phyloP scores from a whole-genome alignment of 495 filamentous ascomycete genomes.

The Hypomontagnella submonticulosa region DNA sequence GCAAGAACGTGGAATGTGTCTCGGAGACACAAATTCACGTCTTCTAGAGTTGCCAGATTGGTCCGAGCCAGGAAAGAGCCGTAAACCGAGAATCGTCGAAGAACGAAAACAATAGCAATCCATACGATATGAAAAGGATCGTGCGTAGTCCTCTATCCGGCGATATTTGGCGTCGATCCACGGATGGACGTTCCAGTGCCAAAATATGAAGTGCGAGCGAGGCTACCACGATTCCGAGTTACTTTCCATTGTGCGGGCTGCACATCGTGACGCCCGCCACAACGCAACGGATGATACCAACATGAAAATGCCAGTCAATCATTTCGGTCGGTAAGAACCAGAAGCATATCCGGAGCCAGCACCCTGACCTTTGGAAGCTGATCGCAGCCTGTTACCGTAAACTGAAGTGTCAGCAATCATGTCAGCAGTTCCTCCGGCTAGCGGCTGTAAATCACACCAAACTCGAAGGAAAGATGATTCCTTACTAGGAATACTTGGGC shows the following conservation, averaged over 20 bases:
- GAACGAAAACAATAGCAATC: constrained; percentile 52
- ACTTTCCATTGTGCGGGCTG: constrained; percentile 38
- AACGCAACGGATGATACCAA: constrained; percentile 36
- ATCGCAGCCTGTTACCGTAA: constrained; percentile 93
- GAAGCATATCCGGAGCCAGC: constrained; percentile 69
- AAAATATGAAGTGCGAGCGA: constrained; percentile 35
- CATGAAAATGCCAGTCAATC: constrained; percentile 48
- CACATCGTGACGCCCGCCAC: constrained; percentile 39
- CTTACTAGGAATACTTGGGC: constrained; percentile 91
- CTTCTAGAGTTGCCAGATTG: constrained; percentile 30
- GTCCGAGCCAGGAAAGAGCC: constrained; percentile 50
- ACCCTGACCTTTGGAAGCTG: constrained; percentile 87
- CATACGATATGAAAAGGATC: constrained; percentile 50
- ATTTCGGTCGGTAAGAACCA: constrained; percentile 79
- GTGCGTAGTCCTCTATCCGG: constrained; percentile 39
- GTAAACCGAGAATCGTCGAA: constrained; percentile 52
- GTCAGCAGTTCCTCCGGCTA: constrained; percentile 79
- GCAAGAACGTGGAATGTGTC: constrained; percentile 34
- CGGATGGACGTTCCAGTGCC: constrained; percentile 35
- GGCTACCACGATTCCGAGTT: constrained; percentile 41
- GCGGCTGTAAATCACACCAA: constrained; percentile 84
- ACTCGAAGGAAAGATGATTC: constrained; percentile 86
- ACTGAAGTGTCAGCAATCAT: constrained; percentile 88
- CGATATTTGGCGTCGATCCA: constrained; percentile 43
- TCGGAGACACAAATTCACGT: constrained; percentile 35